A percentile compares a stretch with the other conserved stretches of the same genome.
phyloP scores from a whole-genome alignment of 805 yeast species.

The Saturnispora sanitii region DNA sequence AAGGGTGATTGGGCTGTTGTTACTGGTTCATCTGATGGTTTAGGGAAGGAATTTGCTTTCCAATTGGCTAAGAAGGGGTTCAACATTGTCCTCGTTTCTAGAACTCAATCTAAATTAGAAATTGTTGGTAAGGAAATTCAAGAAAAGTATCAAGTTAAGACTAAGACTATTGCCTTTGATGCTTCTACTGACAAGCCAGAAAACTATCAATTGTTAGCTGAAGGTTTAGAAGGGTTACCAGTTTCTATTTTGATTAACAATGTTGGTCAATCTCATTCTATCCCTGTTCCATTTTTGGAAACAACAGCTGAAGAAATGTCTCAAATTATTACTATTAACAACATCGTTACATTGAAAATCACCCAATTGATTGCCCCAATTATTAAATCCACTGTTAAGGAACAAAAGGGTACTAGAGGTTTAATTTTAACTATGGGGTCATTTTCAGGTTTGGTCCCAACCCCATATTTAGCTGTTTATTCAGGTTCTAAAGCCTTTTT shows the following conservation, averaged over 20 bases:
- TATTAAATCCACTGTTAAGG: constrained; percentile 45
- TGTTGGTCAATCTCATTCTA: constrained; percentile 90
- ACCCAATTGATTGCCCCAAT: constrained; percentile 72
- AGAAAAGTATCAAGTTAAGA: constrained; percentile 47
- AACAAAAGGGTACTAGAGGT: constrained; percentile 41
- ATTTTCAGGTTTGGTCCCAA: constrained; percentile 88
- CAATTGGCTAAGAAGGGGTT: constrained; percentile 84
- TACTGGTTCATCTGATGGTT: constrained; percentile 96
- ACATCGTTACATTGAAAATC: constrained; percentile 70
- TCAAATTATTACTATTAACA: constrained; percentile 77
- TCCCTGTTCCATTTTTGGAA: constrained; percentile 88
- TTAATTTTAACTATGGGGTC: constrained; percentile 92
- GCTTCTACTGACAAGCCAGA: constrained; percentile 51
- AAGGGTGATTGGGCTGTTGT: constrained; percentile 83
- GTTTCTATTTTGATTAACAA: constrained; percentile 78
- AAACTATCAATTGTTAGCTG: constrained; percentile 45
- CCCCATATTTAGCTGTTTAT: constrained; percentile 86
- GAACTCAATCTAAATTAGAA: constrained; percentile 68
- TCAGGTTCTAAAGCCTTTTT: constrained; percentile 94
- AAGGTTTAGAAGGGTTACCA: constrained; percentile 40
- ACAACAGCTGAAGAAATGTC: constrained; percentile 66
- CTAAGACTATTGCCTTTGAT: constrained; percentile 68
- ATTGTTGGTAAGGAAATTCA: constrained; percentile 53
- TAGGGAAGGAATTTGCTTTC: constrained; percentile 82
- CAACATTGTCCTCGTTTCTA: constrained; percentile 72